Evolutionary conservation across 2,329 filamentous ascomycete genomes (phyloP), one percentile per base, ranked within the genome.

Genomic region (Purpureocillium takamizusanense): DNA sequence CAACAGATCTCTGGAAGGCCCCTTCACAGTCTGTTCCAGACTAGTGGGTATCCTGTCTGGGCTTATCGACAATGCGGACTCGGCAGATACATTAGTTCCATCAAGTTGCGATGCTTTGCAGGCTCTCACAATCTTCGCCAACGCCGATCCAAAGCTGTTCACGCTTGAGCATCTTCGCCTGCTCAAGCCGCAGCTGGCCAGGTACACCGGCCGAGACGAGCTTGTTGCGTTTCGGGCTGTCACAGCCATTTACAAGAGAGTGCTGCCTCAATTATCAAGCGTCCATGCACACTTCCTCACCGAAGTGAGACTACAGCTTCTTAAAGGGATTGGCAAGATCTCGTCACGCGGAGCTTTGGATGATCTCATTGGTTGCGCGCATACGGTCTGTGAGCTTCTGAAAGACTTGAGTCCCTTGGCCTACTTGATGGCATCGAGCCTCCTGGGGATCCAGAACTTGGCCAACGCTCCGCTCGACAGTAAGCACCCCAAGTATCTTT

Each of bases 31-130:
- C 23, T 95, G 88, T 67, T 86, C 83, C 47, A 78, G 79, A 29
- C 76, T 97, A 41, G 86, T 97, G 11, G 78, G 79, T 25, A 81
- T 83, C 32, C 84, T 97, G 73, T 94, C 95, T 50, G 86, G 95
- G 27, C 75, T 95, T 10, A 25, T 25, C 10, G 21, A 10, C 21
- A 25, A 25, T 10, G 6, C 21, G 6, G 21, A 10, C 5, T 10
- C 21, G 21, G 21, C 5, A 5, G 21, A 25, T 25, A 25, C 21
- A 10, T 25, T 10, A 6, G 21, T 25, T 25, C 21, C 21, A 10
- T 25, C 21, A 25, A 6, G 21, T 10, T 25, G 21, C 21, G 21
- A 25, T 10, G 21, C 10, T 10, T 25, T 25, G 10, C 21, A 25
- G 21, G 21, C 10, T 10, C 21, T 25, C 21, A 25, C 10, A 25